Evolutionary conservation across 371 early-diverging fungal genomes (phyloP).

Genomic region (Encephalitozoon romaleae): DNA sequence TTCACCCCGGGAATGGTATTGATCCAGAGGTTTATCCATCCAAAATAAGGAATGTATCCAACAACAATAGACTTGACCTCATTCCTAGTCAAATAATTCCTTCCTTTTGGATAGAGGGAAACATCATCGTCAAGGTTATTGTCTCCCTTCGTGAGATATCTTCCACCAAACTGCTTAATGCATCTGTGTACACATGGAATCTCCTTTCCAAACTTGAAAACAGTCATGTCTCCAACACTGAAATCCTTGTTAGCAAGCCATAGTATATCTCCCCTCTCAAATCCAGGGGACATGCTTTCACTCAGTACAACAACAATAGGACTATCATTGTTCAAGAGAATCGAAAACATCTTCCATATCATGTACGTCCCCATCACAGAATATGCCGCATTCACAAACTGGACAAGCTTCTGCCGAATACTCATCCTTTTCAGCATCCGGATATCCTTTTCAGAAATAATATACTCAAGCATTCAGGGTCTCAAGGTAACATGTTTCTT

Average conservation of each 20-base stretch:
- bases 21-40: conserved; percentile 72
- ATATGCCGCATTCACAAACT: conserved; percentile 52
- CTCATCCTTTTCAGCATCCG: conserved; percentile 41
- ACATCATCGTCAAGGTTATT: conserved; percentile 86
- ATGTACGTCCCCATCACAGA: conserved; percentile 67
- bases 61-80: conserved; percentile 54
- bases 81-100: conserved; percentile 65
- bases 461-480: neutral
- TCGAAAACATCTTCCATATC: conserved; percentile 81
- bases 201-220: conserved; percentile 79
- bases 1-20: conserved; percentile 50
- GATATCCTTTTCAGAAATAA: conserved; percentile 38
- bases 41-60: conserved; percentile 70
- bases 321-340: conserved; percentile 78
- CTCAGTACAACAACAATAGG: conserved; percentile 95
- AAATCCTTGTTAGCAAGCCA: conserved; percentile 68
- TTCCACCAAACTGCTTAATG: conserved; percentile 63
- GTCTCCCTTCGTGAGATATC: conserved; percentile 90
- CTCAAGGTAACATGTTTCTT: neutral
- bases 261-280: conserved; percentile 87
- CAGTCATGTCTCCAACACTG: conserved; percentile 80
- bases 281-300: conserved; percentile 96
- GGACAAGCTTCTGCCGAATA: conserved; percentile 35
- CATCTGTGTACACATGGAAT: conserved; percentile 97
- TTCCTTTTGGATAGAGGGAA: conserved; percentile 72